Conservation (phyloP, 495 filamentous ascomycete species). For the Pseudoneurospora amorphoporcata region DNA sequence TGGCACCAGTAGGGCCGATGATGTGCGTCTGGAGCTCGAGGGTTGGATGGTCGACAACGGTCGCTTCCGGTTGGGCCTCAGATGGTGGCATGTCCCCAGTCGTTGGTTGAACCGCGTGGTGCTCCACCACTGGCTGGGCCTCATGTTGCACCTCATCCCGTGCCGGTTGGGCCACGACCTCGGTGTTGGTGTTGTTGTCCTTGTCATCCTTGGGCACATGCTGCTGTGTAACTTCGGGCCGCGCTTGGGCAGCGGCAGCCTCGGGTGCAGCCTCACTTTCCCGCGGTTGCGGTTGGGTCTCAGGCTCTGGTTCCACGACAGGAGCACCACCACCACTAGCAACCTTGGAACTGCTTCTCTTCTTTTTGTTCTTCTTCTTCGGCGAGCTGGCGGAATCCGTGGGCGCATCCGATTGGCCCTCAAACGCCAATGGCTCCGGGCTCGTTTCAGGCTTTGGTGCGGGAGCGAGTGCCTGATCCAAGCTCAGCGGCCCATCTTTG, state of each 20-base stretch:
- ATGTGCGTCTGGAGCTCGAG: not conserved
- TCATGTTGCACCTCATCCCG: not conserved
- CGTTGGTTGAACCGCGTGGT: not conserved
- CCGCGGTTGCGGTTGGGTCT: not conserved
- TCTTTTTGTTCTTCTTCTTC: not conserved
- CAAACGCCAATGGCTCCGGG: not conserved
- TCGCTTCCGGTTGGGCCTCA: not conserved
- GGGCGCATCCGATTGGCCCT: not conserved
- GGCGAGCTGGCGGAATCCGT: not conserved
- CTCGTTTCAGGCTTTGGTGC: not conserved
- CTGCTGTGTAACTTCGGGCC: not conserved
- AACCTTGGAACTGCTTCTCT: not conserved
- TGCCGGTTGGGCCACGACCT: not conserved
- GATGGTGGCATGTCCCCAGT: not conserved
- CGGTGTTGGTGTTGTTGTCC: not conserved
- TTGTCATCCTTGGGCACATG: not conserved
- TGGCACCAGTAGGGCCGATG: not conserved
- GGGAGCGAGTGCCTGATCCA: not conserved
- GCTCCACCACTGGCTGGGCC: not conserved
- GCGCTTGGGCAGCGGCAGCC: not conserved
- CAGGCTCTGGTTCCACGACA: not conserved
- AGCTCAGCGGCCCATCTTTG: not conserved
- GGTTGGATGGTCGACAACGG: not conserved
- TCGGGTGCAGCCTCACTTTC: not conserved
- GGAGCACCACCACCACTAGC: not conserved